Evolutionary conservation across 345 rosid species (phyloP).

Genomic region (Salix udensis): DNA sequence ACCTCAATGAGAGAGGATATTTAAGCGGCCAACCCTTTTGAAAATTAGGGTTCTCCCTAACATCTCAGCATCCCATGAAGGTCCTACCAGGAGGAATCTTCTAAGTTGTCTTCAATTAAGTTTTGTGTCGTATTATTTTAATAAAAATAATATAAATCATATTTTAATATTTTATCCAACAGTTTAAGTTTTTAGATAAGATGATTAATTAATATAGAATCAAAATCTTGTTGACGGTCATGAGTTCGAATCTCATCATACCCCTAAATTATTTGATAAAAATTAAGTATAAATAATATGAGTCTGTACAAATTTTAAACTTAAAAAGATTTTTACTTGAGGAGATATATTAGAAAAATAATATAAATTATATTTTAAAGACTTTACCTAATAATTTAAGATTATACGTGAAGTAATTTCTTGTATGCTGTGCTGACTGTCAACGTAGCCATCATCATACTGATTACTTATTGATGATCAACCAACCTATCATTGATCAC

Average conservation of each 20-base stretch:
- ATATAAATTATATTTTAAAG: too few relatives aligned
- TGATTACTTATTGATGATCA: constrained; percentile 5
- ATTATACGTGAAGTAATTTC: too few relatives aligned
- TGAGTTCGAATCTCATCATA: too few relatives aligned
- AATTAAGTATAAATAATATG: fast-evolving
- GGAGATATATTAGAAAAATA: too few relatives aligned
- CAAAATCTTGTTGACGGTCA: too few relatives aligned
- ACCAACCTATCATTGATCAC: constrained; percentile 11
- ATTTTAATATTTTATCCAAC: too few relatives aligned
- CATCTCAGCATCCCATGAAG: constrained; percentile 21
- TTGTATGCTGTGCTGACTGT: constrained; percentile 23
- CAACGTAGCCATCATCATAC: not conserved
- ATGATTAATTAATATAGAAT: too few relatives aligned
- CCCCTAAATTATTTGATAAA: too few relatives aligned
- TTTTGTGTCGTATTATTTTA: constrained; percentile 8
- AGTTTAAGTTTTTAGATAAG: fast-evolving
- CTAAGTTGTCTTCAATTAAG: constrained; percentile 16
- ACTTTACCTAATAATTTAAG: too few relatives aligned
- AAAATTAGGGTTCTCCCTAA: not conserved
- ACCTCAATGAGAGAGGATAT: not conserved
- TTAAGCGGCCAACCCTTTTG: not conserved
- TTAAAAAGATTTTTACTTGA: too few relatives aligned
- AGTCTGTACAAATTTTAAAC: too few relatives aligned
- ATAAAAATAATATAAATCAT: too few relatives aligned
- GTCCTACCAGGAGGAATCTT: constrained; percentile 32